Percentiles rank a stretch among this genome's conserved stretches.
These are phyloP conservation scores for Aspergillus latus DNA, from an alignment of 2,329 filamentous ascomycete species.

Conservation along the genomic window DNA sequence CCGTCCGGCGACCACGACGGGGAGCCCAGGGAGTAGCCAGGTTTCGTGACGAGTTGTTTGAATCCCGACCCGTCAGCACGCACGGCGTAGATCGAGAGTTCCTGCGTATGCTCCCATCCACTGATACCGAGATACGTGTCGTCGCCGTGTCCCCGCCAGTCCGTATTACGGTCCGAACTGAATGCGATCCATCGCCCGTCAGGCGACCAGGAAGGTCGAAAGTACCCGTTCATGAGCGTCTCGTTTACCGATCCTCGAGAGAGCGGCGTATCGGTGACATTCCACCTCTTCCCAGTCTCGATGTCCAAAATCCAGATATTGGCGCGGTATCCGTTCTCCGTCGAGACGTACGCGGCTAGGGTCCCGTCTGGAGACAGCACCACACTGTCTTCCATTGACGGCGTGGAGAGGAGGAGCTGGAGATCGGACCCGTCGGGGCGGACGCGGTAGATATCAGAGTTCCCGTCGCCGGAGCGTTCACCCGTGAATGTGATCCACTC, in stretches of 20 bases:
- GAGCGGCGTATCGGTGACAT: slow-evolving; percentile 39
- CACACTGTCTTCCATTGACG: slow-evolving; percentile 40
- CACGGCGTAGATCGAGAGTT: slow-evolving; percentile 43
- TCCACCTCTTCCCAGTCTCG: slow-evolving; percentile 30
- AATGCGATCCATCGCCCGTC: slow-evolving; percentile 46
- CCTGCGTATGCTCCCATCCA: slow-evolving; percentile 46
- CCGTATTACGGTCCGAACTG: slow-evolving; percentile 44
- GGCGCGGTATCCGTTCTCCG: slow-evolving; percentile 33
- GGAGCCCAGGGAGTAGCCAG: slow-evolving; percentile 39
- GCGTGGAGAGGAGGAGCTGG: slow-evolving; percentile 34
- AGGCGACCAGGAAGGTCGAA: slow-evolving; percentile 44
- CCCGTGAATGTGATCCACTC: slow-evolving; percentile 44
- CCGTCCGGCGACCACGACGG: slow-evolving; percentile 43
- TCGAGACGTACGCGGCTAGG: slow-evolving; percentile 44
- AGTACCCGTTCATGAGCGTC: slow-evolving; percentile 37
- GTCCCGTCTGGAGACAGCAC: slow-evolving; percentile 42
- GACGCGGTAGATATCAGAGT: slow-evolving; percentile 44
- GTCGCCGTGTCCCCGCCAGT: slow-evolving; percentile 44
- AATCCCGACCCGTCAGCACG: slow-evolving; percentile 41
- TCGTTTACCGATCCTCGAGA: slow-evolving; percentile 8
- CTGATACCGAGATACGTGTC: slow-evolving; percentile 28
- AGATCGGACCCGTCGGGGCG: slow-evolving; percentile 38
- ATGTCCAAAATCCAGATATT: slow-evolving; percentile 46
- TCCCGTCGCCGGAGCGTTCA: slow-evolving; percentile 42
- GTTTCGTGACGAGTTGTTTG: slow-evolving; percentile 34